phyloP scores from a whole-genome alignment of 805 yeast species.

The Starmerella lactis-condensi region DNA sequence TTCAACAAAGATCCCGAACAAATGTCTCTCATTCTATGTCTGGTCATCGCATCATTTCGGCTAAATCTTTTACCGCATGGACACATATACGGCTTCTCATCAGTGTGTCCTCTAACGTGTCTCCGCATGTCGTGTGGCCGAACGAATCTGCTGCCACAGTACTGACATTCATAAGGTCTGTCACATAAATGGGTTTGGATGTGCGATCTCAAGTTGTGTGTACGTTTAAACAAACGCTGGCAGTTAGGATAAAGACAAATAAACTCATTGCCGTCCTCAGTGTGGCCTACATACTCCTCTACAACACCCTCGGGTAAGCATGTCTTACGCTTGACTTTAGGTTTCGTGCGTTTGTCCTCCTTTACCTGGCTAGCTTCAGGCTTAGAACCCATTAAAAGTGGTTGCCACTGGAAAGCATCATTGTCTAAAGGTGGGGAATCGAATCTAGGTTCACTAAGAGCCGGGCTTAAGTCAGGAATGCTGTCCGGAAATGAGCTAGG shows the following conservation, averaged over 20 bases:
- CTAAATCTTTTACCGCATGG: constrained; percentile 91
- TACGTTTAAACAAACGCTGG: constrained; percentile 64
- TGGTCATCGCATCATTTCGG: constrained; percentile 68
- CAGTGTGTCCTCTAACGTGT: constrained; percentile 73
- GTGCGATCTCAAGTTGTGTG: constrained; percentile 86
- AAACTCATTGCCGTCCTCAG: constrained; percentile 51
- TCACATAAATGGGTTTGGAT: constrained; percentile 93
- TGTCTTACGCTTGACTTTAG: constrained; percentile 30
- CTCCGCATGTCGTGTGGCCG: constrained; percentile 87
- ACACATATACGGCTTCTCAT: constrained; percentile 47
- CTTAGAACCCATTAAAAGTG: constrained; percentile 22
- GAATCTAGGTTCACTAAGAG: constrained; percentile 11
- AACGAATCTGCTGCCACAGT: constrained; percentile 71
- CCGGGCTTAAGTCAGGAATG: constrained; percentile 11
- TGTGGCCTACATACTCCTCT: constrained; percentile 66
- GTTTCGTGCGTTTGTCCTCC: constrained; percentile 20
- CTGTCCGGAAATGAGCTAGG: too few species aligned
- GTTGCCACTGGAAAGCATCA: constrained; percentile 21
- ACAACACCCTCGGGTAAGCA: constrained; percentile 77
- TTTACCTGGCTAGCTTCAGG: constrained; percentile 21
- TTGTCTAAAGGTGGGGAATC: constrained; percentile 5
- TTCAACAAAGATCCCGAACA: constrained; percentile 51
- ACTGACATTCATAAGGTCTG: constrained; percentile 66
- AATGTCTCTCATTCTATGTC: constrained; percentile 63
- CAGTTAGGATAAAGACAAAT: constrained; percentile 63